Evolutionary conservation across 768 basidiomycete genomes (phyloP).

Genomic region (Amanita molliuscula): DNA sequence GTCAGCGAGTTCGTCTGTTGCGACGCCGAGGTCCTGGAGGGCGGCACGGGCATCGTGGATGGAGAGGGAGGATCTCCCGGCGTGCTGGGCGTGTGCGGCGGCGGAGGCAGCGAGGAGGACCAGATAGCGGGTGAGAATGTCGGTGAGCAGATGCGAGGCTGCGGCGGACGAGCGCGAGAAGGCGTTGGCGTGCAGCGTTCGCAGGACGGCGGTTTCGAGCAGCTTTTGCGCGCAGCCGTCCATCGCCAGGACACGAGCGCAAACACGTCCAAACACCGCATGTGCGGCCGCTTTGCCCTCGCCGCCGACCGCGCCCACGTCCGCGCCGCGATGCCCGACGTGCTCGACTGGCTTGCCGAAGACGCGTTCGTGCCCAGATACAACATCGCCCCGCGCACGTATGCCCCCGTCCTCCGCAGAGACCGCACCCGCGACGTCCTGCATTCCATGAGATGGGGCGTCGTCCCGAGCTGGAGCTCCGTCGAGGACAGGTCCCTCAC

Average conservation of each 20-base stretch:
- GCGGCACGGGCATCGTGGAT: constrained; percentile 53
- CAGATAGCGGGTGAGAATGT: constrained; percentile 69
- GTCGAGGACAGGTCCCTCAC: constrained; percentile 59
- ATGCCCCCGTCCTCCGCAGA: constrained; percentile 64
- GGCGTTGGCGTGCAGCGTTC: constrained; percentile 66
- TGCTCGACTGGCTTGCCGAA: constrained; percentile 42
- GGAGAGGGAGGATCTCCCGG: constrained; percentile 52
- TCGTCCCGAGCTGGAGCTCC: constrained; percentile 79
- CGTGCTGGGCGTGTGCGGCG: constrained; percentile 65
- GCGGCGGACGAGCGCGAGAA: constrained; percentile 72
- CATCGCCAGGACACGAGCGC: constrained; percentile 20
- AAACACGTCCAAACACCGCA: constrained; percentile 14
- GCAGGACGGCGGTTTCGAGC: constrained; percentile 56
- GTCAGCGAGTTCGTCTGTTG: constrained; percentile 57
- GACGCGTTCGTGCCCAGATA: constrained; percentile 52
- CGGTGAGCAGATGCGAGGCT: constrained; percentile 61
- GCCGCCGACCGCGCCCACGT: constrained; percentile 29
- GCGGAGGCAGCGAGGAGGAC: constrained; percentile 54
- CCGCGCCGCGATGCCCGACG: constrained; percentile 32
- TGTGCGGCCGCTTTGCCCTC: constrained; percentile 61
- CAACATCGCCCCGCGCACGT: constrained; percentile 77
- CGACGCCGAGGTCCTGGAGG: constrained; percentile 67
- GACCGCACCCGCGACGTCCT: constrained; percentile 18
- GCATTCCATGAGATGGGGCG: constrained; percentile 87
- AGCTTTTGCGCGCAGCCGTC: constrained; percentile 47